Conservation (phyloP, 2,329 filamentous ascomycete species). For the Penicillium hordei region DNA sequence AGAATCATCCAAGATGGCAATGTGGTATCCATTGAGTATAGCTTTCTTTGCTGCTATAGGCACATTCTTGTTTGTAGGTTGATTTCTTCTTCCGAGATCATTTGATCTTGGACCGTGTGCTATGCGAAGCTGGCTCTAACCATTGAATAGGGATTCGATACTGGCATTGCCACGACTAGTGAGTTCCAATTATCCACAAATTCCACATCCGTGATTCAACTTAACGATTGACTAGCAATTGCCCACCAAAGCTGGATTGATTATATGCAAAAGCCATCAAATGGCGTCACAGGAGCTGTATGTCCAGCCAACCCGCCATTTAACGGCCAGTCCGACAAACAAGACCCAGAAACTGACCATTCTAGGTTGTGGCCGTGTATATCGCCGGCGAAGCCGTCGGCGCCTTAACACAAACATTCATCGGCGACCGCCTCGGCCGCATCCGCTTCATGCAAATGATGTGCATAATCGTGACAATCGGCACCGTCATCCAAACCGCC, state of each 20-base stretch:
- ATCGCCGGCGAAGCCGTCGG: slow-evolving; percentile 61
- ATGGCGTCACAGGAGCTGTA: slow-evolving; percentile 56
- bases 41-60: slow-evolving; percentile 60
- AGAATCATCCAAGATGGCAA: slow-evolving; percentile 33
- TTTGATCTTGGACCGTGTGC: background rate
- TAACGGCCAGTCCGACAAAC: background rate
- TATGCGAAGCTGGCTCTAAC: background rate
- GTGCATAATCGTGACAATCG: slow-evolving; percentile 57
- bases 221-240: slow-evolving; percentile 45
- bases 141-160: slow-evolving; percentile 55
- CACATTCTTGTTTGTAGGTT: slow-evolving; percentile 58
- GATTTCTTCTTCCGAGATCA: background rate
- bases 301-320: slow-evolving; percentile 12
- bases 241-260: slow-evolving; percentile 60
- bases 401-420: slow-evolving; percentile 53
- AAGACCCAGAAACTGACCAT: background rate
- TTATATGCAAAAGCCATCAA: slow-evolving; percentile 58
- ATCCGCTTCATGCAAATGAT: slow-evolving; percentile 56
- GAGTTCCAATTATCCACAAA: slow-evolving; percentile 20
- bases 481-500: slow-evolving; percentile 55
- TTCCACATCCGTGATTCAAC: background rate
- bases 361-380: slow-evolving; percentile 56
- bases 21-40: slow-evolving; percentile 52
- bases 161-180: slow-evolving; percentile 61
- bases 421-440: slow-evolving; percentile 56